Evolutionary conservation across 1,284 basidiomycete species (phyloP).

Genomic region (Erythrobasidium hasegawianum): DNA sequence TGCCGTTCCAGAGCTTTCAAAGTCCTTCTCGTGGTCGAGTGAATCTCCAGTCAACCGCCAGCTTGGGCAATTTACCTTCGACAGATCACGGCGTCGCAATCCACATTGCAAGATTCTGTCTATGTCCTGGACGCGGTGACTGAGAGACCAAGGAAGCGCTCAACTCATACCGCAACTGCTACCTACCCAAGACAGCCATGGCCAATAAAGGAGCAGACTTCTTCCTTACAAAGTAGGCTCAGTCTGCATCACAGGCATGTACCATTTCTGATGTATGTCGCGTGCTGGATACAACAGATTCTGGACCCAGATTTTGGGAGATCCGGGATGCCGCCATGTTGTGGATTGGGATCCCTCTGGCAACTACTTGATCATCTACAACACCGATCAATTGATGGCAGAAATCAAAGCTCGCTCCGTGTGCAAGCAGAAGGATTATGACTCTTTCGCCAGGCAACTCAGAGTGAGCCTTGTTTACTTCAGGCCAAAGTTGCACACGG

Average conservation of each 20-base stretch:
- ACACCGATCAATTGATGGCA: constrained; percentile 26
- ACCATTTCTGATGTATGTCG: neutral
- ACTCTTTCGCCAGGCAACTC: constrained; percentile 28
- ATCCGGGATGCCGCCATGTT: constrained; percentile 29
- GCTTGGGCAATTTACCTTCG: too few species aligned
- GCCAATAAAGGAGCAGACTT: constrained; percentile 30
- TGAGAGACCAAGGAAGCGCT: too few species aligned
- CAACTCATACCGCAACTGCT: too few species aligned
- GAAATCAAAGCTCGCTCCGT: constrained; percentile 29
- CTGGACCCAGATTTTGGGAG: constrained; percentile 32
- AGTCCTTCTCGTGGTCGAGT: too few species aligned
- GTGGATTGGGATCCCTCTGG: constrained; percentile 26
- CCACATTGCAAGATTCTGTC: too few species aligned
- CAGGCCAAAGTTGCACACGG: too few species aligned
- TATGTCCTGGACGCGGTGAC: too few species aligned
- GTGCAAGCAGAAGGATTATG: constrained; percentile 35
- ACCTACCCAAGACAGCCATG: neutral
- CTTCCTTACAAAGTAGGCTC: constrained; percentile 34
- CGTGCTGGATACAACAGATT: constrained; percentile 13
- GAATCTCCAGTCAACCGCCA: too few species aligned
- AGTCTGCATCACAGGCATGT: too few species aligned
- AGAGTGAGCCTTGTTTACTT: constrained; percentile 5
- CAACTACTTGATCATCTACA: constrained; percentile 29
- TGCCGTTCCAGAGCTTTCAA: too few species aligned
- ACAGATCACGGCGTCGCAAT: too few species aligned